These are phyloP conservation scores for Lipomyces sp. DNA, from an alignment of 805 yeast species.

Conservation along the genomic window DNA sequence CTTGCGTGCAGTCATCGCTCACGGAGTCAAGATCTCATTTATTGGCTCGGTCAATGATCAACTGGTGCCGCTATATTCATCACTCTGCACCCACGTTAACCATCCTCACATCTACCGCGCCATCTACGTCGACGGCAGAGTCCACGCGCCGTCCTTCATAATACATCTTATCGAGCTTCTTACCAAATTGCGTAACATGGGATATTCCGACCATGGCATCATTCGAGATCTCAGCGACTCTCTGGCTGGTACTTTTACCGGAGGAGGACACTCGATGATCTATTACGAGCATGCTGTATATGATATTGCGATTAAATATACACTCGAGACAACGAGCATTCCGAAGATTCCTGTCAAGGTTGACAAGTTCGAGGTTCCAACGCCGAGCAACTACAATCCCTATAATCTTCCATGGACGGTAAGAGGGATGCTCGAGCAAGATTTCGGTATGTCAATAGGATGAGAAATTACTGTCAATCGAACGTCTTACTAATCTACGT, in stretches of 20 bases:
- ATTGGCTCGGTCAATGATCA: slow-evolving; percentile 94
- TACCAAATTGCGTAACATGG: slow-evolving; percentile 72
- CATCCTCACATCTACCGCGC: slow-evolving; percentile 93
- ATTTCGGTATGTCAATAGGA: slow-evolving; percentile 47
- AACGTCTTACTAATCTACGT: background rate
- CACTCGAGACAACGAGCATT: slow-evolving; percentile 73
- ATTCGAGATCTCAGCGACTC: slow-evolving; percentile 79
- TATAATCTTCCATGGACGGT: slow-evolving; percentile 91
- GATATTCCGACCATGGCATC: slow-evolving; percentile 83
- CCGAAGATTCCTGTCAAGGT: slow-evolving; percentile 42
- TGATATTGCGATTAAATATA: slow-evolving; percentile 73
- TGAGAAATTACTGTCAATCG: slow-evolving; percentile 42
- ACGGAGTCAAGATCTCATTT: slow-evolving; percentile 76
- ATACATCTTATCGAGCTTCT: slow-evolving; percentile 74
- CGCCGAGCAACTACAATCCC: slow-evolving; percentile 70
- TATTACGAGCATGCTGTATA: slow-evolving; percentile 87
- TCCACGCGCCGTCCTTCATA: slow-evolving; percentile 74
- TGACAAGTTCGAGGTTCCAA: slow-evolving; percentile 58
- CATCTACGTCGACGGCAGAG: slow-evolving; percentile 79
- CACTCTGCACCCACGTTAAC: slow-evolving; percentile 75
- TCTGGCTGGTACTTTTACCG: slow-evolving; percentile 88
- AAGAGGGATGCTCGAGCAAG: slow-evolving; percentile 76
- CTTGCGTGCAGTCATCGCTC: slow-evolving; percentile 63
- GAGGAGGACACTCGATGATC: slow-evolving; percentile 91
- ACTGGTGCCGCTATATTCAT: slow-evolving; percentile 88